A percentile compares a stretch with the other conserved stretches of the same genome.
Evolutionary conservation across 1,284 basidiomycete species (phyloP).

Genomic region (Somion occarium): DNA sequence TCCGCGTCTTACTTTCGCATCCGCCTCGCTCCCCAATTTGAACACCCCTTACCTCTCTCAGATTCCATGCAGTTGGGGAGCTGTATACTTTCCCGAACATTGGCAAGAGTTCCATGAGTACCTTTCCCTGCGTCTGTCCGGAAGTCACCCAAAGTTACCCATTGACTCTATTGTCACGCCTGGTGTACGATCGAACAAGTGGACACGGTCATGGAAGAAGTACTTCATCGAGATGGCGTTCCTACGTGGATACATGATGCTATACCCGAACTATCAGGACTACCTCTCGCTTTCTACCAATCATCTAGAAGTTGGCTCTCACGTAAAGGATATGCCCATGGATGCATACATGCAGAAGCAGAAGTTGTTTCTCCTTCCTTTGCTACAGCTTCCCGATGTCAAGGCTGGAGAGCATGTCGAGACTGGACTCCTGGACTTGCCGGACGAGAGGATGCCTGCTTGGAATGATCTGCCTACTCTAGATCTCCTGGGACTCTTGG

Average conservation of each 20-base stretch:
- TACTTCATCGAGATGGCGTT: conserved; percentile 83
- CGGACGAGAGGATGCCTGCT: conserved; percentile 45
- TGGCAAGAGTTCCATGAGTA: conserved; percentile 83
- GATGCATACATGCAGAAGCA: conserved; percentile 51
- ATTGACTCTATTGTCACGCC: conserved; percentile 55
- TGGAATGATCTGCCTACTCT: conserved; percentile 57
- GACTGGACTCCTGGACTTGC: conserved; percentile 53
- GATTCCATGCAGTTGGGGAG: conserved; percentile 88
- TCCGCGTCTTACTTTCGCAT: conserved; percentile 51
- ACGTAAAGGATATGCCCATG: conserved; percentile 58
- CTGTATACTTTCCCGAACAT: conserved; percentile 80
- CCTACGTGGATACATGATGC: conserved; percentile 77
- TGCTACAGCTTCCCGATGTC: conserved; percentile 46
- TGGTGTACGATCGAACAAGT: conserved; percentile 70
- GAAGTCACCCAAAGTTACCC: conserved; percentile 30
- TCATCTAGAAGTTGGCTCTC: conserved; percentile 77
- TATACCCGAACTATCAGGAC: conserved; percentile 75
- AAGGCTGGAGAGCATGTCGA: not conserved
- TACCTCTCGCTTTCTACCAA: conserved; percentile 78
- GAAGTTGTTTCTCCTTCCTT: conserved; percentile 59
- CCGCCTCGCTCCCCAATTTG: conserved; percentile 30
- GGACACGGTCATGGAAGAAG: conserved; percentile 81
- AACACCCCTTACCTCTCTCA: conserved; percentile 76
- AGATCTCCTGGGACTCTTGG: conserved; percentile 61
- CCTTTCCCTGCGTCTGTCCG: conserved; percentile 60